phyloP scores from a whole-genome alignment of 2,329 filamentous ascomycete species.

The Cordyceps militaris region DNA sequence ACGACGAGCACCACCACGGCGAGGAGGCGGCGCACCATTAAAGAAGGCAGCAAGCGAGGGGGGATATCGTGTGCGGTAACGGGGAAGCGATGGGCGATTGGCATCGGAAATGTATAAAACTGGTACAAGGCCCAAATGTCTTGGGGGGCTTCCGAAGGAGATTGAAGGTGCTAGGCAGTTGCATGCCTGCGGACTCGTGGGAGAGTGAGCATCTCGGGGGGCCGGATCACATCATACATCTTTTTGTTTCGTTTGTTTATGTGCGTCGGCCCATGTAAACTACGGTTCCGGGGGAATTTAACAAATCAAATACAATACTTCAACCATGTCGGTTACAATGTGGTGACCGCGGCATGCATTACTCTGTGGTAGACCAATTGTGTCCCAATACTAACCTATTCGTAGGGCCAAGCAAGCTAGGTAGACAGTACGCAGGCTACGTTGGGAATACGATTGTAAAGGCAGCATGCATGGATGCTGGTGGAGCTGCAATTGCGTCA shows the following conservation, averaged over 20 bases:
- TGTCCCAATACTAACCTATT: too few relatives aligned
- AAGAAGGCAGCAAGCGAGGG: background rate
- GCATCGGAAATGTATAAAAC: constrained; percentile 4
- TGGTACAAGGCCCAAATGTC: background rate
- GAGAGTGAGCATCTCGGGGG: background rate
- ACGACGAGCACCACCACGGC: constrained; percentile 57
- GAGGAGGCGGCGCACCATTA: constrained; percentile 19
- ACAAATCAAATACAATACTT: background rate
- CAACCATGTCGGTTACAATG: background rate
- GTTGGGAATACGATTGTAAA: too few relatives aligned
- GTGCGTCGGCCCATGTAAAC: constrained; percentile 9
- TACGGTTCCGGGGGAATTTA: constrained; percentile 7
- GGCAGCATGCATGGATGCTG: too few relatives aligned
- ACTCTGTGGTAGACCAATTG: background rate
- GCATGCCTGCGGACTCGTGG: background rate
- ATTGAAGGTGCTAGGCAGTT: background rate
- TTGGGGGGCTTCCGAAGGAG: background rate
- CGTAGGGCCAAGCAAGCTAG: too few relatives aligned
- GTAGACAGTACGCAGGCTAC: too few relatives aligned
- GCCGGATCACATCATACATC: background rate
- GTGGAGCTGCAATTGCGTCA: too few relatives aligned
- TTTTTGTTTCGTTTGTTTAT: constrained; percentile 9
- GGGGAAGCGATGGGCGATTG: background rate
- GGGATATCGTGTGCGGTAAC: too few relatives aligned
- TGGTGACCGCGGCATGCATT: background rate